Percentiles rank a stretch among this genome's conserved stretches.
These are phyloP conservation scores for Wallacemonas sp. DNA, from an alignment of 208 protist species.

Conservation along the genomic window DNA sequence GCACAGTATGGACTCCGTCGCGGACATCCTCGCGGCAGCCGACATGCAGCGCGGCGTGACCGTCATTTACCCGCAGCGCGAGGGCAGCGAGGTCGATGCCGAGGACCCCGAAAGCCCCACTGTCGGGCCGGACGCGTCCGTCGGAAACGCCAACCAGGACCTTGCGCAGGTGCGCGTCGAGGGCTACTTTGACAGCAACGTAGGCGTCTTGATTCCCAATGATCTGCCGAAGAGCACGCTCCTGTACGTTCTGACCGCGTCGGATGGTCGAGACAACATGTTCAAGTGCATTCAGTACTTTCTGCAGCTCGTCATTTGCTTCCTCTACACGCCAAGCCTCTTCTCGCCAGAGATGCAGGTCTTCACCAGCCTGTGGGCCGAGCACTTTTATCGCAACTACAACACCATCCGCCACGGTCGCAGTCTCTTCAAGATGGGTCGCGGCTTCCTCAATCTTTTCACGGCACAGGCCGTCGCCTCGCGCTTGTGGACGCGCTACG, in stretches of 20 bases:
- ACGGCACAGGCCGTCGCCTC: constrained; percentile 65
- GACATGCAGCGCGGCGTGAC: constrained; percentile 33
- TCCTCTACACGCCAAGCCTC: constrained; percentile 61
- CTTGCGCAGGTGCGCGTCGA: constrained; percentile 77
- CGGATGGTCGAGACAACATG: constrained; percentile 78
- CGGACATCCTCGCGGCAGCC: constrained; percentile 1
- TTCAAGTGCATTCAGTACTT: constrained; percentile 87
- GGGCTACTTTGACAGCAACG: constrained; percentile 64
- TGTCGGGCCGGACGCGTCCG: constrained; percentile 18
- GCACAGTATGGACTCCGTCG: constrained; percentile 16
- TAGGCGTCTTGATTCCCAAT: constrained; percentile 71
- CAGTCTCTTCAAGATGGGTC: constrained; percentile 85
- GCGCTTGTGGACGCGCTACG: constrained; percentile 65
- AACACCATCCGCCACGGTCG: constrained; percentile 89
- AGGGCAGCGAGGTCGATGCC: constrained; percentile 21
- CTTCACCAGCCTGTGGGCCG: constrained; percentile 52
- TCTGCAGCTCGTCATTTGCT: constrained; percentile 73
- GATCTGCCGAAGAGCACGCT: constrained; percentile 81
- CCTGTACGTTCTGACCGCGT: constrained; percentile 86
- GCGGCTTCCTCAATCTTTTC: constrained; percentile 79
- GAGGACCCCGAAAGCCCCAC: constrained; percentile 10
- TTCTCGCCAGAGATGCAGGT: constrained; percentile 59
- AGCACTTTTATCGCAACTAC: constrained; percentile 77
- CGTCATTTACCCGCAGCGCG: constrained; percentile 39
- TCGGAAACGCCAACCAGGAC: constrained; percentile 43